A percentile compares a stretch with the other conserved stretches of the same genome.
These are phyloP conservation scores for Juglanconis sp. DNA, from an alignment of 2,329 filamentous ascomycete genomes.

Conservation along the genomic window DNA sequence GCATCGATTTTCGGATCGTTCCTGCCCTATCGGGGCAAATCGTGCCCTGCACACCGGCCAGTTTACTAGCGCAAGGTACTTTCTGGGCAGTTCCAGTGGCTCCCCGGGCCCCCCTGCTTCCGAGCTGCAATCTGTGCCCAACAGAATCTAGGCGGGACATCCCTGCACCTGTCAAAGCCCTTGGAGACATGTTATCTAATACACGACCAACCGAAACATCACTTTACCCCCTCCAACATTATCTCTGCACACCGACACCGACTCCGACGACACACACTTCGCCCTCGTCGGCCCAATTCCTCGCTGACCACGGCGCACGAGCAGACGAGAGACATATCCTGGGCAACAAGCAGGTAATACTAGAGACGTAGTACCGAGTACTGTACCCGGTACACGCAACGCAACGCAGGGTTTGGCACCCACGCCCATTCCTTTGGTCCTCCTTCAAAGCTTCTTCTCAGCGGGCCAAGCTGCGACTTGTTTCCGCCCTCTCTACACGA, in stretches of 20 bases:
- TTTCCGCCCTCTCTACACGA: constrained; percentile 5
- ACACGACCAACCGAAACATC: constrained; percentile 14
- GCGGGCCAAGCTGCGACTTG: background rate
- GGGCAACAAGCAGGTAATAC: background rate
- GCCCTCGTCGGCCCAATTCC: background rate
- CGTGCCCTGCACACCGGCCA: no score
- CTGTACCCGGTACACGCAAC: background rate
- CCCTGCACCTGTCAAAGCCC: constrained; percentile 3
- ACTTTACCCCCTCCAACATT: constrained; percentile 5
- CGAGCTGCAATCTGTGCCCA: background rate
- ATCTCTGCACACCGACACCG: constrained; percentile 15
- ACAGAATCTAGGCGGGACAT: constrained; percentile 1
- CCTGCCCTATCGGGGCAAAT: no score
- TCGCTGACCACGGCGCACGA: constrained; percentile 2
- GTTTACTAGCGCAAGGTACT: no score
- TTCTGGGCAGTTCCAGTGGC: no score
- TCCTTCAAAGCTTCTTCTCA: background rate
- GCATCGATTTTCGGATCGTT: no score
- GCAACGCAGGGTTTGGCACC: background rate
- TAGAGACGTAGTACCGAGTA: constrained; percentile 4
- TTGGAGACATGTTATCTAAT: constrained; percentile 9
- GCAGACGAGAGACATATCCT: constrained; percentile 6
- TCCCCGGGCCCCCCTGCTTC: no score
- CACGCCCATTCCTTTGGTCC: background rate
- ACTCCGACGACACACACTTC: constrained; percentile 4